Evolutionary conservation across 2,329 filamentous ascomycete genomes (phyloP).

Genomic region (Curvularia lunata): DNA sequence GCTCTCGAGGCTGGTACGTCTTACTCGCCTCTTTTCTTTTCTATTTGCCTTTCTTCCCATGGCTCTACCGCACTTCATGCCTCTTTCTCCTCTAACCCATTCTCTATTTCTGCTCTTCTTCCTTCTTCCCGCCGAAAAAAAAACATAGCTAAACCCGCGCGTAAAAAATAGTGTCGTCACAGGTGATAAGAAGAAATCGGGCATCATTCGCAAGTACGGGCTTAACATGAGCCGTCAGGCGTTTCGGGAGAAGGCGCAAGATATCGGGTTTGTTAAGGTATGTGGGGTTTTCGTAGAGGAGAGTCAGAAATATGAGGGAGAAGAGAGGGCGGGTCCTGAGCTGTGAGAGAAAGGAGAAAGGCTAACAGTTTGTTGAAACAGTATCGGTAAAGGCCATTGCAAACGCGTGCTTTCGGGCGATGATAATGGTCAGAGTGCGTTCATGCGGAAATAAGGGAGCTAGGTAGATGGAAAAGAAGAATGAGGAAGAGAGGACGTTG

Average conservation of each 20-base stretch:
- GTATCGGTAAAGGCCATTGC: not conserved
- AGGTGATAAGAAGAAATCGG: slow-evolving; percentile 60
- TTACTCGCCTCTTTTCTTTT: not conserved
- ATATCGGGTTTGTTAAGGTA: slow-evolving; percentile 72
- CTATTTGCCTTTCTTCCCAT: no score
- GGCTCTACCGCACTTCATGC: no score
- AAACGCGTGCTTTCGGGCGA: no score
- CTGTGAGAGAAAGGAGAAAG: not conserved
- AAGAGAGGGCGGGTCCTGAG: no score
- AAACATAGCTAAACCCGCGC: not conserved
- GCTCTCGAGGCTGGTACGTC: slow-evolving; percentile 81
- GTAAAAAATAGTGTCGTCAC: slow-evolving; percentile 30
- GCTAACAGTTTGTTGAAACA: not conserved
- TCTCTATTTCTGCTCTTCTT: no score
- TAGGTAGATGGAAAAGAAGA: no score
- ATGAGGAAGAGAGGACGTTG: no score
- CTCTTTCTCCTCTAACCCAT: not conserved
- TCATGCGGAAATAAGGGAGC: no score
- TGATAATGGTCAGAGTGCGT: no score
- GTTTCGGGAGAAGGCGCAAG: slow-evolving; percentile 69
- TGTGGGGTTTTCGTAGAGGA: not conserved
- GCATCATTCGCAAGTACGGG: slow-evolving; percentile 99
- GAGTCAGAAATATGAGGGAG: not conserved
- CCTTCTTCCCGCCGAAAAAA: not conserved
- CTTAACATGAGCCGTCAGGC: slow-evolving; percentile 77